These are phyloP conservation scores for Vigna reflexopilosa DNA, from an alignment of 306 rosid species.

Conservation along the genomic window DNA sequence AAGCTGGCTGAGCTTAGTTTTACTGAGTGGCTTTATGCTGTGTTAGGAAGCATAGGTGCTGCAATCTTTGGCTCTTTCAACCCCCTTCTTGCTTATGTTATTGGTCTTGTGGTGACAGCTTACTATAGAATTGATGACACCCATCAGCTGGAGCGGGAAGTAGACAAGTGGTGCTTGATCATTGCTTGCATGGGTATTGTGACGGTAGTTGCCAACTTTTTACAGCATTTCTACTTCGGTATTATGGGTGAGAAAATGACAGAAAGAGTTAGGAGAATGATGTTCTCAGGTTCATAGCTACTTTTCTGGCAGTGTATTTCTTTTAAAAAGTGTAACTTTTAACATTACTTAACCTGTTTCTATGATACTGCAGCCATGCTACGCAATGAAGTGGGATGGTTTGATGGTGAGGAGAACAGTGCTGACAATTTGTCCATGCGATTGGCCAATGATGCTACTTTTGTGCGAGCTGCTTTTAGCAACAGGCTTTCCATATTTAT, in stretches of 20 bases:
- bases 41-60: slow-evolving; percentile 96
- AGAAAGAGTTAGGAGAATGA: slow-evolving; percentile 99
- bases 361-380: slow-evolving; percentile 84
- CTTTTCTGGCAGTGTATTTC: slow-evolving; percentile 38
- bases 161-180: slow-evolving; percentile 94
- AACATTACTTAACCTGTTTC: slow-evolving; percentile 47
- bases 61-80: slow-evolving; percentile 98
- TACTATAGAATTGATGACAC: slow-evolving; percentile 60
- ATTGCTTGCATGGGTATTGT: slow-evolving; percentile 97
- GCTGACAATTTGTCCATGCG: slow-evolving; percentile 99
- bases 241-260: slow-evolving; percentile 99
- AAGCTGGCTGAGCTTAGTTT: slow-evolving; percentile 95
- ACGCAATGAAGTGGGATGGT: slow-evolving; percentile 98
- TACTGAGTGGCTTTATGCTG: slow-evolving; percentile 99
- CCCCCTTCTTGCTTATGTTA: slow-evolving; percentile 98
- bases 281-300: slow-evolving; percentile 86
- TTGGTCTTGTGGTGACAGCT: slow-evolving; percentile 84
- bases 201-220: slow-evolving; percentile 96
- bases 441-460: slow-evolving; percentile 98
- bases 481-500: slow-evolving; percentile 96
- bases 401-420: slow-evolving; percentile 95
- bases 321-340: slow-evolving; percentile 19
- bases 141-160: slow-evolving; percentile 59
- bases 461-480: slow-evolving; percentile 98
- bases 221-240: slow-evolving; percentile 99